A percentile compares a stretch with the other conserved stretches of the same genome.
phyloP scores from a whole-genome alignment of 2,329 filamentous ascomycete genomes.

The Aschersonia sp. region DNA sequence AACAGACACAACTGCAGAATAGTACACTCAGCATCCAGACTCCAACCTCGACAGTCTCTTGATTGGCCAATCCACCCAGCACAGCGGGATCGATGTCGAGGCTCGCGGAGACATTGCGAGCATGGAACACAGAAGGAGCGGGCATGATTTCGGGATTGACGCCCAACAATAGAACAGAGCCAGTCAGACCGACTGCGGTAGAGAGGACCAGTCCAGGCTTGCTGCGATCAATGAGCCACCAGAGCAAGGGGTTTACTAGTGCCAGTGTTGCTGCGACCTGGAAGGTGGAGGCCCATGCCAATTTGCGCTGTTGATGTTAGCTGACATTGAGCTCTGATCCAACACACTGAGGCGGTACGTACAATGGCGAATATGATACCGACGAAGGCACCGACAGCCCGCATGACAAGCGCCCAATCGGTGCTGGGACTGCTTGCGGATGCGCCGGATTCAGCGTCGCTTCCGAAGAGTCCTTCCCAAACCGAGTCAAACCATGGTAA shows the following conservation, averaged over 20 bases:
- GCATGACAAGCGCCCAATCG: slow-evolving; percentile 57
- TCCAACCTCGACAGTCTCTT: slow-evolving; percentile 53
- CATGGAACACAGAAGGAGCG: slow-evolving; percentile 34
- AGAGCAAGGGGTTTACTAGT: slow-evolving; percentile 81
- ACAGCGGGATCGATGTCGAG: slow-evolving; percentile 4
- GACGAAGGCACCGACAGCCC: slow-evolving; percentile 44
- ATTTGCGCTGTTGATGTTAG: slow-evolving; percentile 46
- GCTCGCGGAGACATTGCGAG: background rate
- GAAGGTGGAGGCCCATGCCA: slow-evolving; percentile 89
- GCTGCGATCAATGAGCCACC: slow-evolving; percentile 92
- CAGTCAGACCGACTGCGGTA: slow-evolving; percentile 54
- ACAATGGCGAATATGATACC: slow-evolving; percentile 61
- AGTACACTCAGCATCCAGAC: slow-evolving; percentile 89
- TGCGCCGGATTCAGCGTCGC: slow-evolving; percentile 15
- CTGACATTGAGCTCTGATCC: background rate
- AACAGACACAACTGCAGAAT: slow-evolving; percentile 90
- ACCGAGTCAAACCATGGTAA: slow-evolving; percentile 73
- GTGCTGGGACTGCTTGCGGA: slow-evolving; percentile 27
- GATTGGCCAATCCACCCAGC: slow-evolving; percentile 39
- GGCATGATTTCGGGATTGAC: slow-evolving; percentile 70
- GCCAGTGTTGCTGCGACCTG: slow-evolving; percentile 83
- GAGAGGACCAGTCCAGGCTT: slow-evolving; percentile 72
- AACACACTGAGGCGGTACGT: background rate
- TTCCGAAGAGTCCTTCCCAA: slow-evolving; percentile 44
- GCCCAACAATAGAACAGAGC: slow-evolving; percentile 59